Percentiles rank a stretch among this genome's conserved stretches.
These are phyloP conservation scores for Fennellomyces sp. DNA, from an alignment of 371 early-diverging fungal species.

Conservation along the genomic window DNA sequence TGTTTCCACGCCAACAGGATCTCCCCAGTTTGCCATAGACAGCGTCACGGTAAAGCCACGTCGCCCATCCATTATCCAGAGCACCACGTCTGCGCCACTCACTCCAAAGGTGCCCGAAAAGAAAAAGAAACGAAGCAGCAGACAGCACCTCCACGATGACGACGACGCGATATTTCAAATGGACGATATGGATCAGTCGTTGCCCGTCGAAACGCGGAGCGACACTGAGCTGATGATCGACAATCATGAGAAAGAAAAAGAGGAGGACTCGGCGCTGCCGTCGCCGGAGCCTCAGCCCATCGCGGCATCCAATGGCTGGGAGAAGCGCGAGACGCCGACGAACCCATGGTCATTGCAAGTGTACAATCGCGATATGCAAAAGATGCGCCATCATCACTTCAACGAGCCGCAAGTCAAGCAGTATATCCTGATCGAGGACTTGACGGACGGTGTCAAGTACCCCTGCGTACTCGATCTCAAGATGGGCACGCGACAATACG, in stretches of 20 bases:
- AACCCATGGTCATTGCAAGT: constrained; percentile 47
- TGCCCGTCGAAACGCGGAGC: background rate
- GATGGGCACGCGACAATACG: constrained; percentile 98
- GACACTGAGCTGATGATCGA: background rate
- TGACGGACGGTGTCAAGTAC: constrained; percentile 83
- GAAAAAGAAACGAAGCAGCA: background rate
- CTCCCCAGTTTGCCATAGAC: background rate
- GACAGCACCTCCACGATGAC: constrained; percentile 2
- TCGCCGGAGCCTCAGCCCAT: constrained; percentile 17
- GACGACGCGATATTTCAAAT: constrained; percentile 12
- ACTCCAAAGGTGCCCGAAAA: constrained; percentile 11
- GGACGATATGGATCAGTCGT: constrained; percentile 7
- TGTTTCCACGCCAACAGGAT: background rate
- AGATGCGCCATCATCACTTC: constrained; percentile 19
- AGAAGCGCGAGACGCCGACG: constrained; percentile 5
- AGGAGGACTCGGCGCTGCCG: background rate
- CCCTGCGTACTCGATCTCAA: constrained; percentile 97
- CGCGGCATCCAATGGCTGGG: constrained; percentile 16
- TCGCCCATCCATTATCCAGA: constrained; percentile 11
- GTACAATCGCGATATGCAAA: constrained; percentile 37
- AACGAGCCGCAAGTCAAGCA: constrained; percentile 41
- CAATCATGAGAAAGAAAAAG: background rate
- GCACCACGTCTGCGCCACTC: constrained; percentile 17
- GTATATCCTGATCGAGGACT: constrained; percentile 75
- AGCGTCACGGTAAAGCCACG: constrained; percentile 13